phyloP scores from a whole-genome alignment of 108 stramenopile genomes.

The Cyclostephanos invisitatus region DNA sequence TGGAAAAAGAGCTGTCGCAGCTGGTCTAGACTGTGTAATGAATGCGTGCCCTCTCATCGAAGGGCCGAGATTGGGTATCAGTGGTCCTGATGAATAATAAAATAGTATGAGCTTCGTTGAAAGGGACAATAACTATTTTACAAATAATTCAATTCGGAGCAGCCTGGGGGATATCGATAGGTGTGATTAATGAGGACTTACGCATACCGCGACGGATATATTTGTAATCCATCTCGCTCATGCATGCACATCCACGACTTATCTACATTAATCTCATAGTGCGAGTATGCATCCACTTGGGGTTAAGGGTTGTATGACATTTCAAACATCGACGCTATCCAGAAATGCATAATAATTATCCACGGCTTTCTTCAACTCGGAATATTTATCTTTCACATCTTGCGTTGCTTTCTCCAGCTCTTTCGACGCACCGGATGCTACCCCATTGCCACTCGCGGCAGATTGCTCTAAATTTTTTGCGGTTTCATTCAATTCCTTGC shows the following conservation, averaged over 20 bases:
- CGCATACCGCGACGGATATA: background rate
- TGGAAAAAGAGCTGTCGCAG: conserved; percentile 62
- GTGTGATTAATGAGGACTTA: background rate
- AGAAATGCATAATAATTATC: conserved; percentile 63
- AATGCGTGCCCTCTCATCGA: conserved; percentile 75
- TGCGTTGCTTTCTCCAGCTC: conserved; percentile 23
- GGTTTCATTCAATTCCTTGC: conserved; percentile 68
- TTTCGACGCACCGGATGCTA: conserved; percentile 16
- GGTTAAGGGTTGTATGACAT: background rate
- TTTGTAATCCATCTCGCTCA: background rate
- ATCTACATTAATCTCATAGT: too few species aligned
- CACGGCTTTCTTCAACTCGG: conserved; percentile 59
- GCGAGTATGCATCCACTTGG: background rate
- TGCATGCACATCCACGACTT: background rate
- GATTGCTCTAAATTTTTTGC: conserved; percentile 71
- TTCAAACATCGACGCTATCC: conserved; percentile 55
- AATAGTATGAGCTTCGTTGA: background rate
- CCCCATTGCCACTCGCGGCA: conserved; percentile 48
- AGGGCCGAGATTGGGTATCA: conserved; percentile 62
- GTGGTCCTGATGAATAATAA: conserved; percentile 31
- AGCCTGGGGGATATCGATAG: background rate
- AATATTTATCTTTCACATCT: conserved; percentile 51
- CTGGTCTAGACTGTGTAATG: conserved; percentile 80
- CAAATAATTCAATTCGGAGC: background rate
- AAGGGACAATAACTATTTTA: background rate